Base-by-base conservation (phyloP, 441 rosid species). In the Geranium incanum region DNA sequence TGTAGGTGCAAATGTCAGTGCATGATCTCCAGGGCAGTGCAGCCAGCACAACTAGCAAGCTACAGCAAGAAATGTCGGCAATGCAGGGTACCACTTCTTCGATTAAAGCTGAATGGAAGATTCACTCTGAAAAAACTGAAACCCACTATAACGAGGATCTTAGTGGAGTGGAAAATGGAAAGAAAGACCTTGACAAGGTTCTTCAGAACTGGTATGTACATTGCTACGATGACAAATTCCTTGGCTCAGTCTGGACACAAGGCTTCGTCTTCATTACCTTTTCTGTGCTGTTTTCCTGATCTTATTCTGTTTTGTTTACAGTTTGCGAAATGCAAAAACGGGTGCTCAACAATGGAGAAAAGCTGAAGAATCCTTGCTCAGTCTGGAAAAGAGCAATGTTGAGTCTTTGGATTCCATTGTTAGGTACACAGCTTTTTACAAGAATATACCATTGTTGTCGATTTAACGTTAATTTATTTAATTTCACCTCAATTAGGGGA, bases 1-100 rank as follows among this genome's bases (percentile, higher is more conserved):
- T 48, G 66, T 67, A 95, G 99, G 98, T 95, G 45, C 95, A 92
- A 89, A 77, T 82, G 85, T 88, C 98, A 36, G 92, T 95, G 75
- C 86, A 87, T 37, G 98, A 91, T 84, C 84, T 95, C 50, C 90
- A 89, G 19, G 91, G 88, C 72, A 87, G 88, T 69, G 81, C 93
- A 75, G 86, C 88, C 81, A 80, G 82, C 77, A 86, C 87, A 91
- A 91, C 96, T 45, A 81, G 70, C 72, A 83, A 84, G 50, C 73
- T 92, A 68, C 99, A 91, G 78, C 86, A 87, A 81, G 96, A 95
- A 84, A 91, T 91, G 96, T 87, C 91, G 65, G 89, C 95, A 16
- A 86, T 95, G 98, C 89, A 92, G 76, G 91, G 84, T 70, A 87
- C 95, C 55, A 85, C 97, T 21, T 84, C 85, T 43, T 83, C 89